These are phyloP conservation scores for Saccharata proteae DNA, from an alignment of 2,329 filamentous ascomycete species.

Conservation along the genomic window DNA sequence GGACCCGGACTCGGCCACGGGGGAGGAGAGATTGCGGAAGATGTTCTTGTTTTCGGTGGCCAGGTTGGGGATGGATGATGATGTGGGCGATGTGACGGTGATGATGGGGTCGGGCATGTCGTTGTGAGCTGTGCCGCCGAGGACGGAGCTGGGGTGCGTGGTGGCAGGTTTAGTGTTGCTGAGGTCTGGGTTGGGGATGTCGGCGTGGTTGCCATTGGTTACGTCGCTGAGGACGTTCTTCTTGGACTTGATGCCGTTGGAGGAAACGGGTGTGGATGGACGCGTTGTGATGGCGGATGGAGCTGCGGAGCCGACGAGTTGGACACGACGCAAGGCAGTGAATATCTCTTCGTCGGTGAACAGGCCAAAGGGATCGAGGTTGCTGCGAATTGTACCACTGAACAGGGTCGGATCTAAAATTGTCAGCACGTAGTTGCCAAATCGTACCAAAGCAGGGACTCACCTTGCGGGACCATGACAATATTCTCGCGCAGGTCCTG, in stretches of 20 bases:
- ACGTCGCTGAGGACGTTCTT: too few relatives aligned
- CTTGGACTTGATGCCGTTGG: constrained; percentile 15
- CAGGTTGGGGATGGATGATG: constrained; percentile 18
- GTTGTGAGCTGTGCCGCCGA: constrained; percentile 19
- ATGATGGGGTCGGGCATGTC: constrained; percentile 18
- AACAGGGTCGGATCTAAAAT: constrained; percentile 72
- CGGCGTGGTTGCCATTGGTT: not conserved
- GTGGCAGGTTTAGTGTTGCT: constrained; percentile 20
- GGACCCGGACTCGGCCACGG: constrained; percentile 78
- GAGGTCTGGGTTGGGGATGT: constrained; percentile 15
- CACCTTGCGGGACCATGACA: constrained; percentile 82
- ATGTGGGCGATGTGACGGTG: constrained; percentile 16
- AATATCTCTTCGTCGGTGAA: constrained; percentile 91
- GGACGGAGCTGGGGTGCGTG: constrained; percentile 20
- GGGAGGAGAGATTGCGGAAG: constrained; percentile 74
- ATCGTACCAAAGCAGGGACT: constrained; percentile 6
- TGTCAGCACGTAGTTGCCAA: constrained; percentile 11
- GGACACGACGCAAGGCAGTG: constrained; percentile 71
- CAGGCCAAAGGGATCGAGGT: constrained; percentile 80
- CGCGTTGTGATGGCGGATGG: constrained; percentile 23
- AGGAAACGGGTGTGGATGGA: constrained; percentile 16
- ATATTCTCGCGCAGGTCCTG: constrained; percentile 86
- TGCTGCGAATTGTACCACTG: constrained; percentile 79
- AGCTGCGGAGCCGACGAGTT: constrained; percentile 55
- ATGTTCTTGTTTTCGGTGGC: constrained; percentile 79